Conservation (phyloP, 2,329 filamentous ascomycete genomes). For the Colletotrichum sansevieriae region DNA sequence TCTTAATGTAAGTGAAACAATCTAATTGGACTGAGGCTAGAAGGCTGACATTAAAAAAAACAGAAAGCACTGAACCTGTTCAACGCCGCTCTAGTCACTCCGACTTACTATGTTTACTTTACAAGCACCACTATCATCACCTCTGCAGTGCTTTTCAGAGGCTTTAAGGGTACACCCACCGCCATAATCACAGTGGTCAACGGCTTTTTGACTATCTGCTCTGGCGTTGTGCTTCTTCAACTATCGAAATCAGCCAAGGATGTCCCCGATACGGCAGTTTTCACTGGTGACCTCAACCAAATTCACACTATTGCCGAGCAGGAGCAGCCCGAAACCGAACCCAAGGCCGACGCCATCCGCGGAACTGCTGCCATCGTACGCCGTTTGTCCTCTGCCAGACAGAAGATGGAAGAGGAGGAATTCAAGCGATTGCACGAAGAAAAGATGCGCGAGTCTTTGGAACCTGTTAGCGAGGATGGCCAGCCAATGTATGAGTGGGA, state of each 20-base stretch:
- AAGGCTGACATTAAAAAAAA: conserved; percentile 49
- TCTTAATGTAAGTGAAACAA: conserved; percentile 80
- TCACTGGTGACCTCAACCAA: conserved; percentile 93
- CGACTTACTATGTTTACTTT: conserved; percentile 99
- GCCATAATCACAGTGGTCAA: conserved; percentile 91
- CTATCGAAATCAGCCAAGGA: conserved; percentile 99
- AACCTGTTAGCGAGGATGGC: conserved; percentile 83
- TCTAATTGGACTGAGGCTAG: conserved; percentile 22
- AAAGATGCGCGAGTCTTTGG: conserved; percentile 76
- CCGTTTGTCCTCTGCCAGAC: conserved; percentile 80
- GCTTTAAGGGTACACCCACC: conserved; percentile 87
- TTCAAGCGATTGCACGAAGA: conserved; percentile 84
- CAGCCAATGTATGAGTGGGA: conserved; percentile 84
- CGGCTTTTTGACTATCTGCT: conserved; percentile 94
- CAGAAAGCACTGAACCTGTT: conserved; percentile 99
- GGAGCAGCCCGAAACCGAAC: conserved; percentile 95
- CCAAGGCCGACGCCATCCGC: conserved; percentile 95
- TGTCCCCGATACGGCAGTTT: conserved; percentile 92
- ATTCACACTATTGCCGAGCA: conserved; percentile 95
- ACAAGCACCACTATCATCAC: conserved; percentile 96
- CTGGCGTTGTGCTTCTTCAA: conserved; percentile 91
- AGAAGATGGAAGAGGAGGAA: conserved; percentile 85
- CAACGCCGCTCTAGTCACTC: conserved; percentile 96
- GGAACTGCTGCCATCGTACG: conserved; percentile 90
- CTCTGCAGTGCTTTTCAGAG: conserved; percentile 90